Evolutionary conservation across 2,329 filamentous ascomycete genomes (phyloP), one percentile per base, ranked within the genome.

Genomic region (Aspergillus ochraceus): DNA sequence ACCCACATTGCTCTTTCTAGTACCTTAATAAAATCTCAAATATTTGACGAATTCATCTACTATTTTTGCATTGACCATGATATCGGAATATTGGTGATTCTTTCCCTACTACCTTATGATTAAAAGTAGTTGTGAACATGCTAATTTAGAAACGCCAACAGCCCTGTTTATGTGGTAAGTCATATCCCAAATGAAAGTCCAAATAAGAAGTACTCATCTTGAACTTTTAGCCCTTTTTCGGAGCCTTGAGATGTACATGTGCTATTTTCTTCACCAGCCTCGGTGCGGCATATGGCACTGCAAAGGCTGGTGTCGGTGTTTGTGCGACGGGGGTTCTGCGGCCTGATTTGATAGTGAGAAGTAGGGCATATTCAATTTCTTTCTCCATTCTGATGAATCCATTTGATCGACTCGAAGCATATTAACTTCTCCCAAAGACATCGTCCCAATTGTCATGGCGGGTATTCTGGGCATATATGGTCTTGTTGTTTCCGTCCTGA

Each of bases 391-490:
- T 22, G 10, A n/a, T 11, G 22, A 12, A 17, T 14, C 9, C 26
- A n/a, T 12, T 29, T 45, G 66, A 45, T 58, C 30, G 60, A 17
- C 6, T 52, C 52, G 10, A 69, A 24, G 24, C 24, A 24, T 24
- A 3, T 5, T 24, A 24, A 24, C 24, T 5, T 24, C 24, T 5
- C 24, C 24, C 24, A 3, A 24, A 98, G 94, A 97, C 86, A 97
- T 98, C 80, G 93, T 98, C 67, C 95, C 95, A 78, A 95, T 98
- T 81, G 97, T 99, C 88, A 99, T 99, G 95, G 95, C 95, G 85
- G 95, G 95, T 98, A 99, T 99, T 81, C 98, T 99, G 82, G 95
- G 92, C 90, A 98, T 99, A 80, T 99, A 95, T 83, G 91, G 91
- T 72, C 86, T 95, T 67, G 91, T 95, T 80, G 90, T 94, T 62